These are phyloP conservation scores for Xylariales sp. DNA, from an alignment of 2,329 filamentous ascomycete species.

Conservation along the genomic window DNA sequence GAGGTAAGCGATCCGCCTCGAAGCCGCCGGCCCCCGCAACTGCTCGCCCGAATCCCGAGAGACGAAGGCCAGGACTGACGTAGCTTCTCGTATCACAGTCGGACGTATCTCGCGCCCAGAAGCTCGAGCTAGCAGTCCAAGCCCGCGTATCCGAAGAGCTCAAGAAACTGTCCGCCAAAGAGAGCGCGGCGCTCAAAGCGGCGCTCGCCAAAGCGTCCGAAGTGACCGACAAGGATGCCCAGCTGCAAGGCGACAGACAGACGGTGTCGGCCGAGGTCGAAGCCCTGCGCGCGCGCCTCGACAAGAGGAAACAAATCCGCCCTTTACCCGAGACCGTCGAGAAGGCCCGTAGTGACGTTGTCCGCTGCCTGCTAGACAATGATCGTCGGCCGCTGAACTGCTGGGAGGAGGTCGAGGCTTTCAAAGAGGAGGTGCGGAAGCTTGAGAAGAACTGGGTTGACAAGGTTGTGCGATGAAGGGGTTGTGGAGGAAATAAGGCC, in stretches of 20 bases:
- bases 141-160: constrained; percentile 87
- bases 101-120: constrained; percentile 85
- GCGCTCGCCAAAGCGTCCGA: constrained; percentile 69
- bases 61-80: constrained; percentile 1
- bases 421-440: constrained; percentile 88
- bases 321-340: constrained; percentile 78
- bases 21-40: neutral
- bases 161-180: constrained; percentile 77
- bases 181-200: constrained; percentile 74
- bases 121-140: constrained; percentile 89
- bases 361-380: constrained; percentile 83
- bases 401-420: constrained; percentile 91
- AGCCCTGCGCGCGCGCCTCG: constrained; percentile 68
- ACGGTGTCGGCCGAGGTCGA: constrained; percentile 70
- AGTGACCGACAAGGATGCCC: constrained; percentile 43
- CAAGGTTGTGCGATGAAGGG: constrained; percentile 69
- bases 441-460: constrained; percentile 91
- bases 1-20: constrained; percentile 70
- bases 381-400: constrained; percentile 92
- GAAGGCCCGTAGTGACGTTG: constrained; percentile 78
- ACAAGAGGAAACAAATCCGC: constrained; percentile 72
- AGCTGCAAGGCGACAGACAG: constrained; percentile 52
- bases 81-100: constrained; percentile 65
- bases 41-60: neutral
- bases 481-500: neutral